These are phyloP conservation scores for Tolypocladium amazonense DNA, from an alignment of 2,329 filamentous ascomycete species.

Conservation along the genomic window DNA sequence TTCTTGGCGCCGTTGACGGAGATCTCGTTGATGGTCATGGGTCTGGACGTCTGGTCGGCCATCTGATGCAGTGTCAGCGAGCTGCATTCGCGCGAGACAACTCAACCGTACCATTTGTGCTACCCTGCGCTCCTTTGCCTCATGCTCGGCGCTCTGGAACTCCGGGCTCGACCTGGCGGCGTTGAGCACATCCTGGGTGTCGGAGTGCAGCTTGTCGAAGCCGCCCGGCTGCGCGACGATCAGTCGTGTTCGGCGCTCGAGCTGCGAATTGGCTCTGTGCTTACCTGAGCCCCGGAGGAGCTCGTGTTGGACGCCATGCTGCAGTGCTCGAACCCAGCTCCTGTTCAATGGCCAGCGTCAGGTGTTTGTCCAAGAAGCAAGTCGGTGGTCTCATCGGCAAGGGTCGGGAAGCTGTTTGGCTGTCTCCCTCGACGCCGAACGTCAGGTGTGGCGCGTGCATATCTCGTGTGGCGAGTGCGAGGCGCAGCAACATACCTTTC, in stretches of 20 bases:
- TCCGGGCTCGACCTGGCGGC: conserved; percentile 27
- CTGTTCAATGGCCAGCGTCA: background rate
- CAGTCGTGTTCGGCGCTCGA: background rate
- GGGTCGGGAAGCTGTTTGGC: background rate
- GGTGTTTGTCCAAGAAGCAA: background rate
- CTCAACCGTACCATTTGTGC: conserved; percentile 21
- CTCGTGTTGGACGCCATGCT: conserved; percentile 23
- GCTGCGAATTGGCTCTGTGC: conserved; percentile 3
- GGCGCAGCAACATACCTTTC: background rate
- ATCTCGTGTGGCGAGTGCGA: background rate
- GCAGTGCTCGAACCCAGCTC: conserved; percentile 3
- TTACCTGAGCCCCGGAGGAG: conserved; percentile 18
- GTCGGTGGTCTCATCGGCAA: background rate
- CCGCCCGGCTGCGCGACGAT: conserved; percentile 18
- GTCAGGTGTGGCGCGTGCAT: background rate
- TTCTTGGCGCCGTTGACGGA: conserved; percentile 72
- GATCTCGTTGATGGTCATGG: conserved; percentile 79
- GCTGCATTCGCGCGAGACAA: background rate
- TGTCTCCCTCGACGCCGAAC: background rate
- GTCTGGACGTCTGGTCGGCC: conserved; percentile 70
- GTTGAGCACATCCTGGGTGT: conserved; percentile 24
- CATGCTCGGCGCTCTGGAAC: conserved; percentile 24
- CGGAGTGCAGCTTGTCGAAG: conserved; percentile 28
- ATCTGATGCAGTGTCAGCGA: conserved; percentile 18
- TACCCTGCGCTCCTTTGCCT: conserved; percentile 27